Percentiles rank a stretch among this genome's conserved stretches.
These are phyloP conservation scores for Ceraceosorus guamensis DNA, from an alignment of 1,284 basidiomycete genomes.

Conservation along the genomic window DNA sequence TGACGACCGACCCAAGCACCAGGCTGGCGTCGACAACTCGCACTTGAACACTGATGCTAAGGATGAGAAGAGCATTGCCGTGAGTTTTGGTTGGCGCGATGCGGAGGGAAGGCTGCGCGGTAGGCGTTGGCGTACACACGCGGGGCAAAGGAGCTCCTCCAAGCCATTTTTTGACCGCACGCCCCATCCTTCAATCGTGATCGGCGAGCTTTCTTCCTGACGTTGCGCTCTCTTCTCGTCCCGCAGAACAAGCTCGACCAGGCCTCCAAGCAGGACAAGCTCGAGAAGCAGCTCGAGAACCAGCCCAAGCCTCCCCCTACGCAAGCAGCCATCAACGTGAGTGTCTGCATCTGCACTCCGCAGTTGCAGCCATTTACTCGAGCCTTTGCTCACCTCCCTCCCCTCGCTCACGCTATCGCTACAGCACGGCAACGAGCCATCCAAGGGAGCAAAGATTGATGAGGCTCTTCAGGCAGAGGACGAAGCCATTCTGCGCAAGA, in stretches of 20 bases:
- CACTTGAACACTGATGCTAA: conserved; percentile 34
- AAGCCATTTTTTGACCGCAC: background rate
- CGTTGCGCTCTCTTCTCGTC: background rate
- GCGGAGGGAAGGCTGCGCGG: too few species aligned
- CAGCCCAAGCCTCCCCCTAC: conserved; percentile 20
- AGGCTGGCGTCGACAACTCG: conserved; percentile 35
- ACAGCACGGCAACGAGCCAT: conserved; percentile 58
- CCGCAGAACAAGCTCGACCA: conserved; percentile 37
- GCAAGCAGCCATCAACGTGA: conserved; percentile 15
- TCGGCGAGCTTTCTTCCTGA: too few species aligned
- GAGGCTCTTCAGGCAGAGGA: conserved; percentile 55
- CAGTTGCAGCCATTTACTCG: background rate
- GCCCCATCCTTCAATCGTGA: conserved; percentile 2
- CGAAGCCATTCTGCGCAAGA: conserved; percentile 43
- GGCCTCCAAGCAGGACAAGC: conserved; percentile 31
- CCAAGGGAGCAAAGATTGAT: conserved; percentile 59
- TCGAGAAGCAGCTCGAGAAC: conserved; percentile 19
- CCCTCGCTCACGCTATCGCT: conserved; percentile 1
- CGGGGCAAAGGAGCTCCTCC: too few species aligned
- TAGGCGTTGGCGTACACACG: too few species aligned
- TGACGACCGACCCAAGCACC: conserved; percentile 32
- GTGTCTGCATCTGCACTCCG: conserved; percentile 6
- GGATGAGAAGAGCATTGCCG: conserved; percentile 35
- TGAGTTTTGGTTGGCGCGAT: too few species aligned
- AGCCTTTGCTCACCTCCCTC: background rate